A percentile compares a stretch with the other conserved stretches of the same genome.
These are phyloP conservation scores for Madurella fahalii DNA, from an alignment of 2,329 filamentous ascomycete species.

Conservation along the genomic window DNA sequence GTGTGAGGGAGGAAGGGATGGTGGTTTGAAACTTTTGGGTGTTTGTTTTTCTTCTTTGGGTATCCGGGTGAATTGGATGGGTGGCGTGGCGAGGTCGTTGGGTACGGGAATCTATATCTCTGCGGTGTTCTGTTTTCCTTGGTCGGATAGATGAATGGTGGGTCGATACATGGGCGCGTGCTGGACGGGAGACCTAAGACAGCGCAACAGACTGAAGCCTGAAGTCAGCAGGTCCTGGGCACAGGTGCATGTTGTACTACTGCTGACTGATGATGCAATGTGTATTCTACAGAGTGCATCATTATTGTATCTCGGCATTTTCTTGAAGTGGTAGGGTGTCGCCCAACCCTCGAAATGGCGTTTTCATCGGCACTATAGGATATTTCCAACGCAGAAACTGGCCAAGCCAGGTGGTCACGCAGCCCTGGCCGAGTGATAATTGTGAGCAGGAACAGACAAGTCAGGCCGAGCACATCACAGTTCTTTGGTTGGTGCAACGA, in stretches of 20 bases:
- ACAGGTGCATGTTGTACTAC: background rate
- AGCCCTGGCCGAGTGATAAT: too few relatives aligned
- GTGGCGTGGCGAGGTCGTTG: background rate
- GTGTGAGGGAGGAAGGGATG: slow-evolving; percentile 12
- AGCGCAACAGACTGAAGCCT: background rate
- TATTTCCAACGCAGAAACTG: too few relatives aligned
- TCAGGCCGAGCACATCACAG: too few relatives aligned
- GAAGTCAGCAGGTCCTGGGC: background rate
- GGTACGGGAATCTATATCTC: background rate
- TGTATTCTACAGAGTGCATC: background rate
- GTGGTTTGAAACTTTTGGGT: background rate
- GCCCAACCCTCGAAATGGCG: too few relatives aligned
- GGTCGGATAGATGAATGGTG: background rate
- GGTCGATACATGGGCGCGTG: background rate
- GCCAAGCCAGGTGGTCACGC: too few relatives aligned
- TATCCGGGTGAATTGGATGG: background rate
- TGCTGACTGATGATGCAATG: background rate
- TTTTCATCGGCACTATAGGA: too few relatives aligned
- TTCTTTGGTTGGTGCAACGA: too few relatives aligned
- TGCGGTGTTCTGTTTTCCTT: background rate
- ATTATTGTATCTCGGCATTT: background rate
- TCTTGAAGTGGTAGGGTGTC: background rate
- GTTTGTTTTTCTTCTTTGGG: background rate
- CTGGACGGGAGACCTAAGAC: background rate
- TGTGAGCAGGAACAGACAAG: too few relatives aligned